Evolutionary conservation across 2,329 filamentous ascomycete species (phyloP).

Genomic region (Rhynchosporium agropyri): DNA sequence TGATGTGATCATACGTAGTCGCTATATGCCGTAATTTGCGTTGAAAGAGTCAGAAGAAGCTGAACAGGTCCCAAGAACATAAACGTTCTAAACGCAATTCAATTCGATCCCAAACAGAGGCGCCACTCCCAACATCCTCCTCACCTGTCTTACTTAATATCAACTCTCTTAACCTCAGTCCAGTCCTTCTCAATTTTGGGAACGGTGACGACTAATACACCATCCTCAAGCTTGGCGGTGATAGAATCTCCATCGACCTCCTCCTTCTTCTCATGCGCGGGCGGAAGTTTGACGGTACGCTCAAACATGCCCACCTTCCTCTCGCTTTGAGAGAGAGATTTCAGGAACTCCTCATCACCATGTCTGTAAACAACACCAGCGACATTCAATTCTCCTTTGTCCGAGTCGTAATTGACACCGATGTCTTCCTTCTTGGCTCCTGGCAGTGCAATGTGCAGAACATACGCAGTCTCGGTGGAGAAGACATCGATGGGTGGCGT

Average conservation of each 20-base stretch:
- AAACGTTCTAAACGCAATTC: slow-evolving; percentile 13
- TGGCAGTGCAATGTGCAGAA: slow-evolving; percentile 74
- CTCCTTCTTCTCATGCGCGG: slow-evolving; percentile 52
- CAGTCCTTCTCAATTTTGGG: slow-evolving; percentile 71
- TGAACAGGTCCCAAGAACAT: slow-evolving; percentile 4
- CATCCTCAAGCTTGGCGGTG: slow-evolving; percentile 76
- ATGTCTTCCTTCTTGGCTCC: slow-evolving; percentile 80
- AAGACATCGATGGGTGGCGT: slow-evolving; percentile 75
- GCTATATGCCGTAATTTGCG: slow-evolving; percentile 27
- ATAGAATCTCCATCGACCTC: slow-evolving; percentile 69
- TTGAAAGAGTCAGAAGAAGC: slow-evolving; percentile 14
- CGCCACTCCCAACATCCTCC: not conserved
- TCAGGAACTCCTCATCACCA: slow-evolving; percentile 68
- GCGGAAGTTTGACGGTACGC: slow-evolving; percentile 64
- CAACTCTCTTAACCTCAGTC: slow-evolving; percentile 63
- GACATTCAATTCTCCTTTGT: slow-evolving; percentile 66
- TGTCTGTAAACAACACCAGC: slow-evolving; percentile 74
- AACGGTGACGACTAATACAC: slow-evolving; percentile 74
- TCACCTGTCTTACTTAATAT: slow-evolving; percentile 48
- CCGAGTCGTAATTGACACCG: slow-evolving; percentile 74
- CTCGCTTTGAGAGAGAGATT: slow-evolving; percentile 63
- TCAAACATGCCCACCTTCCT: slow-evolving; percentile 75
- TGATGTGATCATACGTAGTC: slow-evolving; percentile 22
- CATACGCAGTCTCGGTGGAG: slow-evolving; percentile 63
- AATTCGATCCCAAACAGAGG: slow-evolving; percentile 15